These are phyloP conservation scores for Moesziomyces parantarcticus DNA, from an alignment of 1,284 basidiomycete genomes.

Conservation along the genomic window DNA sequence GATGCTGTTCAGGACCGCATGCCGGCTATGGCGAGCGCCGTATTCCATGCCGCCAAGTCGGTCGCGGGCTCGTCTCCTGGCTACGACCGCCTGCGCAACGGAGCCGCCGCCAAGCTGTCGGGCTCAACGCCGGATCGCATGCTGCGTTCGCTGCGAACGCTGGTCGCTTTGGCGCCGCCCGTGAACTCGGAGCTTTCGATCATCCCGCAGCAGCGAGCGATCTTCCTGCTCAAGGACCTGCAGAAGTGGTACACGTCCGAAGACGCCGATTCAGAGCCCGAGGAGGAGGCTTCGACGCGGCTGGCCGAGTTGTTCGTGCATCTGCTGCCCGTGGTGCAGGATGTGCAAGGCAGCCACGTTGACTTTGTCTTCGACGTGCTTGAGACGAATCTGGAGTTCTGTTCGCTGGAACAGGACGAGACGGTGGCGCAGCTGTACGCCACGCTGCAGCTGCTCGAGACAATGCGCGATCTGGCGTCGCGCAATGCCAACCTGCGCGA, in stretches of 20 bases:
- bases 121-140: conserved; percentile 80
- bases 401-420: conserved; percentile 74
- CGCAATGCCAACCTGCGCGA: conserved; percentile 81
- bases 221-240: conserved; percentile 88
- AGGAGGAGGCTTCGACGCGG: conserved; percentile 78
- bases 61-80: conserved; percentile 69
- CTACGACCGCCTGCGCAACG: conserved; percentile 86
- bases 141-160: conserved; percentile 76
- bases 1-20: conserved; percentile 30
- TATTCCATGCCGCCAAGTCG: conserved; percentile 41
- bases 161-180: conserved; percentile 82
- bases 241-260: conserved; percentile 83
- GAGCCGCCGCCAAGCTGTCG: conserved; percentile 82
- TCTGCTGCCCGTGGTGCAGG: conserved; percentile 88
- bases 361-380: conserved; percentile 89
- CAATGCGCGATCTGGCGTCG: conserved; percentile 77
- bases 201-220: conserved; percentile 80
- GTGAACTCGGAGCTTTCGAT: conserved; percentile 84
- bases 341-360: conserved; percentile 87
- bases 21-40: conserved; percentile 37
- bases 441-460: conserved; percentile 77
- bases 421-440: conserved; percentile 77
- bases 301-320: conserved; percentile 81
- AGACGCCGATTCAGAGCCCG: conserved; percentile 73
- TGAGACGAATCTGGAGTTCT: conserved; percentile 84